Base-by-base conservation (phyloP, 768 basidiomycete species). In the Amanita subjunquillea region DNA sequence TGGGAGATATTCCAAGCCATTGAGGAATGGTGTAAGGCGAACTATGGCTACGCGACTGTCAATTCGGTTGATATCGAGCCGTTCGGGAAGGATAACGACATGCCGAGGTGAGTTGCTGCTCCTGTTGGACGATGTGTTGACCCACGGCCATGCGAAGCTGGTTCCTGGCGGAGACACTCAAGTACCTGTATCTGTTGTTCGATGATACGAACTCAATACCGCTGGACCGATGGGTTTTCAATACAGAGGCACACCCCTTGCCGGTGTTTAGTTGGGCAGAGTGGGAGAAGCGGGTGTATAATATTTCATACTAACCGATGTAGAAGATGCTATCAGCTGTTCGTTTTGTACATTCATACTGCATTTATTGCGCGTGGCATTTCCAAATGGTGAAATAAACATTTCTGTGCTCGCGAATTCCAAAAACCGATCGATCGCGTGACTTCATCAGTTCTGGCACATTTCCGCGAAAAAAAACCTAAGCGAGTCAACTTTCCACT, bases 241-340 rank as follows among this genome's bases (percentile, higher is more conserved):
- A 82, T 56, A 83, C 82, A 0, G 82, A 83, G 63, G 85, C 84
- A 6, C 86, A 88, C 57, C 86, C 86, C 2, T 63, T 88, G 7
- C 84, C 82, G 2, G 68, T 82, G 3, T 83, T 83, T 57, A 57
- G 70, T n/a, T 85, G 83, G 83, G 72, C 65, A 1, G 57, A 65
- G 2, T 72, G 67, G 67, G 81, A 85, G 66, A 74, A 65, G 62
- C 61, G 68, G 50, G 62, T 61, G 38, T 79, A 73, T 56, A 67
- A 69, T 23, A 69, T 76, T 29, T n/a, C 47, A 6, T 48, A 48
- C 32, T 48, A 37, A 50, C 34, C 34, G 4, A 34, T 5, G 4
- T 13, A 13, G 13, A 5, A 1, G 13, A 34, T 34, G 12, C 7
- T 34, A 32, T 34, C 12, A 34, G 4, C 2, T 10, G 12, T 13